These are phyloP conservation scores for Beauveria brongniartii DNA, from an alignment of 2,329 filamentous ascomycete genomes.

Conservation along the genomic window DNA sequence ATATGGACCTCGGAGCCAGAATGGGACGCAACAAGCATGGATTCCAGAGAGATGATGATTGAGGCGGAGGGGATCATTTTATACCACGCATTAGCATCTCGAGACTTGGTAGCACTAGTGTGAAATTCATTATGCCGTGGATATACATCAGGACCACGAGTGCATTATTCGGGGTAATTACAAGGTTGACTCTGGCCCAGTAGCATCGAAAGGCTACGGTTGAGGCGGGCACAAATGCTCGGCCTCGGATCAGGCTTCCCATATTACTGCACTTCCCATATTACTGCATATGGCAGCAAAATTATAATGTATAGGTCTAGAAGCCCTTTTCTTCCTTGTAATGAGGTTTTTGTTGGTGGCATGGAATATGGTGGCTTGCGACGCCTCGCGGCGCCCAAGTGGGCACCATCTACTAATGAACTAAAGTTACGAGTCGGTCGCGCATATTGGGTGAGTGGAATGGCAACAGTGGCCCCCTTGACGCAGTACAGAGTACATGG, in stretches of 20 bases:
- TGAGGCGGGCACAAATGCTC: neutral
- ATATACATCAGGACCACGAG: no score
- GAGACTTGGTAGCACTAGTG: neutral
- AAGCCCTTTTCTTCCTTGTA: neutral
- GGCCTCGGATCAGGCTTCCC: no score
- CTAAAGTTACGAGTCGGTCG: neutral
- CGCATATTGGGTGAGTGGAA: constrained; percentile 1
- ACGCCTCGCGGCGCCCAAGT: neutral
- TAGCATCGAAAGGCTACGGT: neutral
- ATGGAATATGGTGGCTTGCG: neutral
- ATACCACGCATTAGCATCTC: neutral
- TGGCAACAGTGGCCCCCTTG: neutral
- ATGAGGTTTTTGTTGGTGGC: no score
- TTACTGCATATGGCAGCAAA: no score
- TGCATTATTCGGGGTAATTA: no score
- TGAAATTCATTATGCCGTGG: neutral
- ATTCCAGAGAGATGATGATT: constrained; percentile 39
- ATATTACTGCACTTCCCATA: no score
- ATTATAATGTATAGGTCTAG: neutral
- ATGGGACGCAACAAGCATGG: constrained; percentile 41
- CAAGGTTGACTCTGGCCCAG: neutral
- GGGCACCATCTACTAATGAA: neutral
- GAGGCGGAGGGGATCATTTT: constrained; percentile 7
- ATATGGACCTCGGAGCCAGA: constrained; percentile 43
- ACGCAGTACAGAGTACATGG: neutral